These are phyloP conservation scores for Yarrowia bubula DNA, from an alignment of 805 yeast genomes.

Conservation along the genomic window DNA sequence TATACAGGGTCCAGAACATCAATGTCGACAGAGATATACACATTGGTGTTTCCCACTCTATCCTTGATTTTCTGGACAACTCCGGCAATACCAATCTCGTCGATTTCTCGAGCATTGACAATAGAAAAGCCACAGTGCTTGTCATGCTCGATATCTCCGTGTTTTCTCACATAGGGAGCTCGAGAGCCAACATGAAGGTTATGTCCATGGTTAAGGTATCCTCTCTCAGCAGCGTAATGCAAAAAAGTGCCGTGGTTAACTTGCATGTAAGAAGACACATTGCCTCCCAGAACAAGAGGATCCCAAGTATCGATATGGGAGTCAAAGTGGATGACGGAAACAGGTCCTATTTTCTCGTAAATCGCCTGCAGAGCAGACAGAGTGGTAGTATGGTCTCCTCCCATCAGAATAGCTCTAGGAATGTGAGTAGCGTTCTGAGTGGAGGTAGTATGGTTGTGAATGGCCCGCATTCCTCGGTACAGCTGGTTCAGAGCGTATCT, in stretches of 20 bases:
- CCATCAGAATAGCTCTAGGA: constrained; percentile 66
- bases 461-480: constrained; percentile 50
- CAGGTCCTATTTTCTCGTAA: constrained; percentile 55
- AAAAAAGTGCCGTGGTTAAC: constrained; percentile 68
- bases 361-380: constrained; percentile 67
- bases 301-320: constrained; percentile 72
- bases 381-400: constrained; percentile 78
- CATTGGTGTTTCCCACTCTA: constrained; percentile 70
- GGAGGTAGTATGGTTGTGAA: constrained; percentile 35
- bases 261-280: constrained; percentile 54
- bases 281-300: constrained; percentile 63
- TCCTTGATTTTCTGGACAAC: constrained; percentile 57
- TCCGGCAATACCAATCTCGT: constrained; percentile 58
- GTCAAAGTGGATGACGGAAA: constrained; percentile 70
- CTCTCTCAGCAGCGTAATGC: constrained; percentile 68
- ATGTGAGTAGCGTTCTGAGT: constrained; percentile 42
- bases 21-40: constrained; percentile 90
- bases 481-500: constrained; percentile 57
- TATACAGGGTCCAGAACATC: constrained; percentile 93
- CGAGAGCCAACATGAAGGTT: constrained; percentile 63
- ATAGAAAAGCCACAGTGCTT: constrained; percentile 59
- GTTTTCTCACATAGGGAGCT: constrained; percentile 54
- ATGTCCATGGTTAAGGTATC: constrained; percentile 49
- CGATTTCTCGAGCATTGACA: constrained; percentile 65
- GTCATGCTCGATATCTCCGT: constrained; percentile 58